Percentiles rank a stretch among this genome's conserved stretches.
Conservation (phyloP, 352 stramenopile genomes). For the Pythium graminicola region DNA sequence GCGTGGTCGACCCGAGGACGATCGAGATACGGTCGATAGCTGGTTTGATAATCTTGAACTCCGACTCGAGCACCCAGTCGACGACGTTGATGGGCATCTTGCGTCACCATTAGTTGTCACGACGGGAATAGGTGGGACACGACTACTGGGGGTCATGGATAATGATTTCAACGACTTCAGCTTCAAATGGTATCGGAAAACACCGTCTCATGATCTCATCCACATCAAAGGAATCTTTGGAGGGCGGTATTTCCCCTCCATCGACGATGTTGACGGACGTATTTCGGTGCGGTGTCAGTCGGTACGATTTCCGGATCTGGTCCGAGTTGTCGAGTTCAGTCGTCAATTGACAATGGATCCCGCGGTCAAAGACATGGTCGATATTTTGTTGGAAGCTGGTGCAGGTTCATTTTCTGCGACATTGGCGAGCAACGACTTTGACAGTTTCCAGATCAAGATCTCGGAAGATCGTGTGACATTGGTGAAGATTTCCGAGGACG, state of each 20-base stretch:
- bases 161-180: constrained; percentile 55
- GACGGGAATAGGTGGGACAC: constrained; percentile 24
- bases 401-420: constrained; percentile 73
- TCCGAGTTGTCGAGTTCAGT: constrained; percentile 48
- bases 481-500: constrained; percentile 68
- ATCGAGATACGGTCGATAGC: constrained; percentile 42
- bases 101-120: constrained; percentile 52
- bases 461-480: constrained; percentile 38
- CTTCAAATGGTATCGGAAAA: constrained; percentile 69
- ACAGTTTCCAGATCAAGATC: constrained; percentile 83
- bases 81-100: constrained; percentile 21
- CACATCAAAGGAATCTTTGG: constrained; percentile 52
- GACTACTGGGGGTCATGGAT: constrained; percentile 49
- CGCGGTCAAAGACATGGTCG: constrained; percentile 57
- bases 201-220: constrained; percentile 39
- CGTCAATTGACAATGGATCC: constrained; percentile 46
- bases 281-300: constrained; percentile 60
- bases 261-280: constrained; percentile 56
- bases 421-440: constrained; percentile 64
- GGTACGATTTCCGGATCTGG: constrained; percentile 52
- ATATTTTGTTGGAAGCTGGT: constrained; percentile 62
- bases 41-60: constrained; percentile 60
- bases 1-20: constrained; percentile 43
- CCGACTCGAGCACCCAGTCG: constrained; percentile 28
- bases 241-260: constrained; percentile 59